Percentiles rank a stretch among this genome's conserved stretches.
These are phyloP conservation scores for Dendrocalamus latiflorus DNA, from an alignment of 202 grass and related monocot species.

Conservation along the genomic window DNA sequence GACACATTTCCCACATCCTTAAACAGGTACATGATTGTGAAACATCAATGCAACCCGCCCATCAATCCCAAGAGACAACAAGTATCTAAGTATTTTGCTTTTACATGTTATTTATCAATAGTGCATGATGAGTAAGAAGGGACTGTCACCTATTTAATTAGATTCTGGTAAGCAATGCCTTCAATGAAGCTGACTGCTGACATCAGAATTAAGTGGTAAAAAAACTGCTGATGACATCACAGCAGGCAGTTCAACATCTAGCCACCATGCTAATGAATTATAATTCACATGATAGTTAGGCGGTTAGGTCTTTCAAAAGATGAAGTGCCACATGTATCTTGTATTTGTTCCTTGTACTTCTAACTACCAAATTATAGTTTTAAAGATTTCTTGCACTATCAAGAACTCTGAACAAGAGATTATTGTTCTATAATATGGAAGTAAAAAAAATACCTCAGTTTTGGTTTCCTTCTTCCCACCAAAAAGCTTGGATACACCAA, in stretches of 20 bases:
- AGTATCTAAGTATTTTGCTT: no score
- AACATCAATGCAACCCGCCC: not conserved
- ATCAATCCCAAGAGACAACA: not conserved
- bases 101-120: not conserved
- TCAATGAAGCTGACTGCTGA: not conserved
- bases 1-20: not conserved
- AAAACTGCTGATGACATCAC: conserved; percentile 3
- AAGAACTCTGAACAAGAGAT: not conserved
- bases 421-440: no score
- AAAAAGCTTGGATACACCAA: no score
- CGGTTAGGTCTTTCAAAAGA: not conserved
- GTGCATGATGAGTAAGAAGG: not conserved
- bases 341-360: not conserved
- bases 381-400: not conserved
- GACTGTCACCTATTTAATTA: not conserved
- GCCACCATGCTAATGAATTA: not conserved
- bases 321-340: not conserved
- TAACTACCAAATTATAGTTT: not conserved
- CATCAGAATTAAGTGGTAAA: not conserved
- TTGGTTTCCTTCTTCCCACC: no score
- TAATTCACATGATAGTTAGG: not conserved
- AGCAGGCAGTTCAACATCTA: not conserved
- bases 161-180: not conserved
- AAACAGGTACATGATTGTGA: not conserved
- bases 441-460: no score